phyloP scores from a whole-genome alignment of 169 alveolate species.

The Eimeria tenella region DNA sequence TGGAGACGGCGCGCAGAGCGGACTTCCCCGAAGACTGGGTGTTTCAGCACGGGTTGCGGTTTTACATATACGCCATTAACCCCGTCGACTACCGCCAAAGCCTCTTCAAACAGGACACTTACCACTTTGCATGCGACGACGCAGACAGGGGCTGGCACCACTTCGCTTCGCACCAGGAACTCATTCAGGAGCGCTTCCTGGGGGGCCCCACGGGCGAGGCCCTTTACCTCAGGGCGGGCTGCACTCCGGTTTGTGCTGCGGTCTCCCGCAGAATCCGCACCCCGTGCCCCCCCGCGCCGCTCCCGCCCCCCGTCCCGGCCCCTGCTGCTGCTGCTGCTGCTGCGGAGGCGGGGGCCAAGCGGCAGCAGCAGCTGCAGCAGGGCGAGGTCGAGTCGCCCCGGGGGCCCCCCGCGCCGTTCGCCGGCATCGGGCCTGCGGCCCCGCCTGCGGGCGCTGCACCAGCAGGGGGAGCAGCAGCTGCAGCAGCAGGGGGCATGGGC shows the following conservation, averaged over 20 bases:
- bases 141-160: slow-evolving; percentile 92
- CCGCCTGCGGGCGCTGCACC: neutral
- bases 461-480: neutral
- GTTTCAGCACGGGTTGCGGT: slow-evolving; percentile 43
- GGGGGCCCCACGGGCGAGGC: slow-evolving; percentile 30
- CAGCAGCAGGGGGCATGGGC: slow-evolving; percentile 70
- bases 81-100: slow-evolving; percentile 23
- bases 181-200: slow-evolving; percentile 44
- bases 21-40: slow-evolving; percentile 72
- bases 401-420: neutral
- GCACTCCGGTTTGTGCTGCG: slow-evolving; percentile 36
- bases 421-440: neutral
- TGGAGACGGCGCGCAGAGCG: slow-evolving; percentile 53
- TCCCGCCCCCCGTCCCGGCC: slow-evolving; percentile 49
- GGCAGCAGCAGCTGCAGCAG: slow-evolving; percentile 59
- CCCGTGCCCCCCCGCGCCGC: slow-evolving; percentile 68
- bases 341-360: neutral
- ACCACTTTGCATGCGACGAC: slow-evolving; percentile 86
- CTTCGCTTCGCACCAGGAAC: slow-evolving; percentile 62
- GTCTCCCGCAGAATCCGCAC: slow-evolving; percentile 33
- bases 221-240: slow-evolving; percentile 55
- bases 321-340: slow-evolving; percentile 8
- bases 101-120: slow-evolving; percentile 81
- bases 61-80: slow-evolving; percentile 59
- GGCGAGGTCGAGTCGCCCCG: neutral